phyloP scores from a whole-genome alignment of 495 filamentous ascomycete genomes.

The Xylaria flabelliformis region DNA sequence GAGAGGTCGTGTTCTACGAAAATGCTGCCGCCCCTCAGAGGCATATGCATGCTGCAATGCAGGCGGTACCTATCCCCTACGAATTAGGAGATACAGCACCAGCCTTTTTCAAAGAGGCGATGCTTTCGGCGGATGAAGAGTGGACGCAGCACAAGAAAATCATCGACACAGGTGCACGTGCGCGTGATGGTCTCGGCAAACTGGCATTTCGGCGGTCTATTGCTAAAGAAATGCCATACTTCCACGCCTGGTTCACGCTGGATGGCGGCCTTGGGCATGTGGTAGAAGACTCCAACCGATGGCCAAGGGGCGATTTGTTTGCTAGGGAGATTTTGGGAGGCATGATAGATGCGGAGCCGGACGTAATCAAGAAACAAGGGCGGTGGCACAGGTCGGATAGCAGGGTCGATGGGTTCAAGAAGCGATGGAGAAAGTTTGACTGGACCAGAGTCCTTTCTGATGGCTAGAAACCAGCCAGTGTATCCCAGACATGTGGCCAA shows the following conservation, averaged over 20 bases:
- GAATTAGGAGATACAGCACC: conserved; percentile 88
- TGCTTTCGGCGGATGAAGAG: conserved; percentile 84
- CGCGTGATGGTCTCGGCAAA: conserved; percentile 73
- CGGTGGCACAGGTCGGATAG: conserved; percentile 80
- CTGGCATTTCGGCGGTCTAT: conserved; percentile 81
- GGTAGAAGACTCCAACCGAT: conserved; percentile 83
- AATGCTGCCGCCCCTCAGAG: conserved; percentile 84
- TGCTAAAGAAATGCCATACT: conserved; percentile 98
- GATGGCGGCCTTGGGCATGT: conserved; percentile 94
- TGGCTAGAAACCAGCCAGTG: conserved; percentile 26
- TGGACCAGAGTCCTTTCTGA: conserved; percentile 84
- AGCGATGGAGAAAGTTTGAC: conserved; percentile 90
- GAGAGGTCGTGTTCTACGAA: conserved; percentile 95
- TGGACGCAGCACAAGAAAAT: conserved; percentile 96
- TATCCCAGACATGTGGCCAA: not conserved
- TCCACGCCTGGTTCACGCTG: conserved; percentile 94
- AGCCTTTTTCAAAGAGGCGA: conserved; percentile 95
- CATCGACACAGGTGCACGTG: conserved; percentile 82
- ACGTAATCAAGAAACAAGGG: conserved; percentile 90
- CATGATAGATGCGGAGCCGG: conserved; percentile 84
- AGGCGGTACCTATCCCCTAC: conserved; percentile 85
- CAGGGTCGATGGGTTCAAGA: conserved; percentile 79
- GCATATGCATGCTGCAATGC: conserved; percentile 84
- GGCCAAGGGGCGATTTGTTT: conserved; percentile 94
- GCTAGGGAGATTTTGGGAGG: conserved; percentile 91